Evolutionary conservation across 164 flowering plant genomes (phyloP), one percentile per base, ranked within the genome.

Genomic region (Dillenia suffruticosa): DNA sequence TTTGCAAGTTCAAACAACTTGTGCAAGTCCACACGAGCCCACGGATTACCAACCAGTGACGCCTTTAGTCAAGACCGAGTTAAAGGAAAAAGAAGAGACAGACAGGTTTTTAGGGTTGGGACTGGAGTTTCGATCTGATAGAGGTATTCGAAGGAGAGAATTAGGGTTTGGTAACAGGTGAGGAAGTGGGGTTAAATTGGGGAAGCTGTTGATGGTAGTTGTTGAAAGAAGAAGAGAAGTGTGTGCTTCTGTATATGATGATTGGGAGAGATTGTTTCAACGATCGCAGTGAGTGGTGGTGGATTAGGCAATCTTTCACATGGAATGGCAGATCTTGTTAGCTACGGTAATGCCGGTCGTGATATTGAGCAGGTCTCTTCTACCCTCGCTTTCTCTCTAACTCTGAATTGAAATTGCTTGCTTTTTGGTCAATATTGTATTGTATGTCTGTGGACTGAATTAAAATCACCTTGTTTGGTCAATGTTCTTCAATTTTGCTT

Each of bases 311-410:
- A 75, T 68, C 54, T 77, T 54, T 77, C 92, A 81, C 94, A 90
- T 93, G 96, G 98, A 93, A 93, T 93, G 98, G 98, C 97, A 89
- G 94, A 93, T 93, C 97, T 84, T 83, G 87, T 71, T 81, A 84
- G 82, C 78, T 82, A 81, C 76, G 90, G 88, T 67, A 83, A 83
- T 86, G 89, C 87, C 45, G 77, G 82, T 64, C 95, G 91, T 66
- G 88, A 87, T 74, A 66, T 82, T 63, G 92, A 88, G 67, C 95
- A 90, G 98, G 96, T 86, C 10, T 24, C 24, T 51, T 56, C 63
- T 45, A 57, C 44, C 52, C 57, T 19, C 22, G 14, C 9, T n/a
- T 15, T 40, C 19, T 6, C 40, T 6, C 6, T 5, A 32, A 32
- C 40, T 32, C 40, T 32, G 40, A 32, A 5, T 32, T 32, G 40